Base-by-base conservation (phyloP, 2,329 filamentous ascomycete species). In the Verruconis gallopava region DNA sequence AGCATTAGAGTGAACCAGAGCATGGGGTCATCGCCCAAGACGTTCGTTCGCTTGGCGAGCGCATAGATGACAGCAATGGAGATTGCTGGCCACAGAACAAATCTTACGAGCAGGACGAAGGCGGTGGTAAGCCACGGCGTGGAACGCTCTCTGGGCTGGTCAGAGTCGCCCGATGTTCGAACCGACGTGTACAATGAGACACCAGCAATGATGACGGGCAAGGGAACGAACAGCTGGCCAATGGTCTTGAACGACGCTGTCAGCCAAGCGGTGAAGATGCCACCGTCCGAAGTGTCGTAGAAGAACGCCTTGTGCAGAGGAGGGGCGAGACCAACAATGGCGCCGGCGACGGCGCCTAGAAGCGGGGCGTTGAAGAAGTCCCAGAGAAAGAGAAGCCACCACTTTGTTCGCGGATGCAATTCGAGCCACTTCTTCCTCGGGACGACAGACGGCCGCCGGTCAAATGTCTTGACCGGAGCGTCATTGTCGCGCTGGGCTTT, bases 221-320 rank as follows among this genome's bases (percentile, higher is more conserved):
- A 58, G 0, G 73, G 68, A 0, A 78, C 75, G 52, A 82, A 82
- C 0, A 82, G 62, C 0, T 68, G 64, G 3, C 78, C 77, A 17
- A 81, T 65, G 43, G 76, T 79, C 48, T 73, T 67, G 15, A 81
- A 57, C 0, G 72, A 70, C 0, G 67, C 65, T 0, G 77, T 81
- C 30, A 82, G 59, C 77, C 77, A 82, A 1, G 77, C 77, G 15
- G 72, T 76, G 50, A 81, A 70, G 43, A 77, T 72, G 1, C 79
- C 77, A 4, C 77, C 78, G 4, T 77, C 60, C 5, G 70, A 55
- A 5, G 66, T 66, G 11, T 66, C 57, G 39, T 59, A 66, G 61
- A 82, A 82, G 56, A 83, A 81, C 2, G 72, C 68, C 3, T 57
- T 57, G 49, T 81, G 77, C 1, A 82, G 60, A 1, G 66, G 51